phyloP scores from a whole-genome alignment of 1,284 basidiomycete species.

The Malassezia pachydermatis region DNA sequence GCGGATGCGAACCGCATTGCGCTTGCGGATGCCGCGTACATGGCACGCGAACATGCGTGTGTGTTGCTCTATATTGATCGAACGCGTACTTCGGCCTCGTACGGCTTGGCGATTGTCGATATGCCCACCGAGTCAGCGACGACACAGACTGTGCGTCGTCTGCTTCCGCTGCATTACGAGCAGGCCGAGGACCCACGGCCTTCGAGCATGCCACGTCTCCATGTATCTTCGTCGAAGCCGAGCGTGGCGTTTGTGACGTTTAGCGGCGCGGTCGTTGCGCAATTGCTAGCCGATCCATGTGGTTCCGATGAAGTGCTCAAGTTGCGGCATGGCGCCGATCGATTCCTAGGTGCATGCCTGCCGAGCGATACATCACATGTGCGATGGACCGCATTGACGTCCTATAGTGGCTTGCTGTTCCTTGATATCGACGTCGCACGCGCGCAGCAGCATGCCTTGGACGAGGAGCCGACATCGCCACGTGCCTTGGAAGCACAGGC shows the following conservation, averaged over 20 bases:
- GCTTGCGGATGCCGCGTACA: conserved; percentile 20
- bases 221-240: conserved; percentile 30
- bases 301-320: conserved; percentile 44
- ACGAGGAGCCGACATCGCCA: conserved; percentile 15
- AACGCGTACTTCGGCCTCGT: conserved; percentile 16
- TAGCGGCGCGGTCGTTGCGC: conserved; percentile 28
- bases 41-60: conserved; percentile 19
- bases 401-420: conserved; percentile 32
- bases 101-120: conserved; percentile 24
- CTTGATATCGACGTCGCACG: conserved; percentile 26
- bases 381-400: conserved; percentile 38
- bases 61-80: conserved; percentile 29
- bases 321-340: conserved; percentile 38
- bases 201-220: conserved; percentile 28
- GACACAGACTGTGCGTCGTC: not conserved
- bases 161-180: conserved; percentile 5
- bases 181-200: conserved; percentile 32
- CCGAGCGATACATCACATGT: conserved; percentile 7
- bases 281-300: conserved; percentile 21
- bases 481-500: conserved; percentile 35
- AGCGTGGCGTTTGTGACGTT: conserved; percentile 32
- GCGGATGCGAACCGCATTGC: conserved; percentile 22
- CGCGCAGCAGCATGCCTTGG: conserved; percentile 20
- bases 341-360: conserved; percentile 41
- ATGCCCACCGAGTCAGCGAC: conserved; percentile 7